Percentiles rank a stretch among this genome's conserved stretches.
phyloP scores from a whole-genome alignment of 768 basidiomycete species.

The Hygrophorus russula region DNA sequence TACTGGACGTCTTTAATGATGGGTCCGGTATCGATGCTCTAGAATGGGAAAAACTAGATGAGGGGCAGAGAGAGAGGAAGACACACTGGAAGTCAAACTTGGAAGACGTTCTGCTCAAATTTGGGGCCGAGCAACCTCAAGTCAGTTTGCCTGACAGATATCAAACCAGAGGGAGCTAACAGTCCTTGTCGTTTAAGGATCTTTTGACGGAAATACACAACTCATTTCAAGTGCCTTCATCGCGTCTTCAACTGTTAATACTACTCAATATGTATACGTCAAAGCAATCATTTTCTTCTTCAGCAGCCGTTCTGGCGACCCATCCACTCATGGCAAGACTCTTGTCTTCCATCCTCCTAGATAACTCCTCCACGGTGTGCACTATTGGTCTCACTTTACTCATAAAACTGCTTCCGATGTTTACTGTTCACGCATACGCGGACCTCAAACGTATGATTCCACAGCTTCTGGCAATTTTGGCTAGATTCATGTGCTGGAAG shows the following conservation, averaged over 20 bases:
- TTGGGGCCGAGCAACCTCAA: conserved; percentile 50
- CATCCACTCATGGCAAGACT: conserved; percentile 58
- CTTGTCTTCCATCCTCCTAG: conserved; percentile 58
- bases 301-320: conserved; percentile 35
- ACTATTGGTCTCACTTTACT: conserved; percentile 52
- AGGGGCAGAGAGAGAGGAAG: conserved; percentile 46
- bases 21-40: conserved; percentile 61
- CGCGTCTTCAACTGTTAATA: conserved; percentile 59
- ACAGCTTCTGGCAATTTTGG: conserved; percentile 52
- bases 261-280: conserved; percentile 56
- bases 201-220: conserved; percentile 56
- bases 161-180: conserved; percentile 1
- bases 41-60: conserved; percentile 62
- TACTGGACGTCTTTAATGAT: conserved; percentile 70
- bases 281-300: conserved; percentile 38
- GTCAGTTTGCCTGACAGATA: conserved; percentile 29
- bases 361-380: conserved; percentile 64
- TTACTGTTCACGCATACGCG: conserved; percentile 52
- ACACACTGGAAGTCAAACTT: conserved; percentile 69
- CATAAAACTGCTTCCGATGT: conserved; percentile 62
- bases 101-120: conserved; percentile 61
- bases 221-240: conserved; percentile 48
- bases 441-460: conserved; percentile 53
- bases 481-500: conserved; percentile 69
- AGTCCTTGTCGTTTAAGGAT: conserved; percentile 32